phyloP scores from a whole-genome alignment of 768 basidiomycete genomes.

The Pleurotus giganteus region DNA sequence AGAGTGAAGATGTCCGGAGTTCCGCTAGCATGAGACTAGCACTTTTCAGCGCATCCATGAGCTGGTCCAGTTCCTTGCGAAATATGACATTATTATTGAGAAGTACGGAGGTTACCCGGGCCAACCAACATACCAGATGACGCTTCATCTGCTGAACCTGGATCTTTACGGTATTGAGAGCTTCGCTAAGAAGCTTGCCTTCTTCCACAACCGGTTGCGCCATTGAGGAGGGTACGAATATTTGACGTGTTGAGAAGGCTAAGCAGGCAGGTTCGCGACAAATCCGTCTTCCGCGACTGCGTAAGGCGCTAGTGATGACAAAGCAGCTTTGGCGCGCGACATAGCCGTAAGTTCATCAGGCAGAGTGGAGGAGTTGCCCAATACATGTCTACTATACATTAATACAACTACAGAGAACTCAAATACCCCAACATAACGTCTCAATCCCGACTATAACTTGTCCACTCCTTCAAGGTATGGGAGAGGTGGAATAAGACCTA shows the following conservation, averaged over 20 bases:
- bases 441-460: too few species aligned
- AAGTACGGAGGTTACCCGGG: too few species aligned
- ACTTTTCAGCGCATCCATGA: conserved; percentile 98
- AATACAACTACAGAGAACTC: too few species aligned
- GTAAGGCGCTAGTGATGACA: neutral
- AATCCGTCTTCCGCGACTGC: neutral
- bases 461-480: neutral
- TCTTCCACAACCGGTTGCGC: conserved; percentile 60
- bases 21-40: conserved; percentile 98
- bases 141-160: conserved; percentile 95
- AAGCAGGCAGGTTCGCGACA: neutral
- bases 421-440: too few species aligned
- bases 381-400: too few species aligned
- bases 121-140: conserved; percentile 64
- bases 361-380: too few species aligned
- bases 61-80: conserved; percentile 83
- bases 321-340: neutral
- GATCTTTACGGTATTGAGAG: conserved; percentile 81
- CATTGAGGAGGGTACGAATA: conserved; percentile 20
- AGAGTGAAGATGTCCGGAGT: conserved; percentile 87
- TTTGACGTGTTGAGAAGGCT: conserved; percentile 2
- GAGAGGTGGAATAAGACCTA: neutral
- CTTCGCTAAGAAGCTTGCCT: conserved; percentile 83
- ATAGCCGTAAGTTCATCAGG: too few species aligned
- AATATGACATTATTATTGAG: too few species aligned